Evolutionary conservation across 345 rosid species (phyloP), one percentile per base, ranked within the genome.

Genomic region (Eucalyptus regnans): DNA sequence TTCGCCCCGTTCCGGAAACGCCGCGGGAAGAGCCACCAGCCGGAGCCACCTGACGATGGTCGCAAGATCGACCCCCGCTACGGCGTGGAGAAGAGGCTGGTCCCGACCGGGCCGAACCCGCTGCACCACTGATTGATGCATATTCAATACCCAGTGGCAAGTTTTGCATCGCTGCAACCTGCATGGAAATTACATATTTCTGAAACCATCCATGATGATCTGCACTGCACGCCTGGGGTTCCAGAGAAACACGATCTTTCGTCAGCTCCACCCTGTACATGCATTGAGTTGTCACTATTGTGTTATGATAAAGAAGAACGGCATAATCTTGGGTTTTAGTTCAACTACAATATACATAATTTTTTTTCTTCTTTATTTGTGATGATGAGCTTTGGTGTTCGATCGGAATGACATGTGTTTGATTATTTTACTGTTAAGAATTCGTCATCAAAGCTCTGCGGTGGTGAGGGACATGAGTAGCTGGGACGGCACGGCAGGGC

Each of bases 21-120:
- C 86, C 87, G 8, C 1, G 46, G 83, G 83, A 37, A 71, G 83
- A 20, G 46, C 46, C 44, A 18, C 8, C 83, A 3, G 3, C 89
- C 20, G 20, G 49, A 52, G 17, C 41, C 76, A 37, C 71, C 88
- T 29, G 92, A 52, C 20, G 92, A 37, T 3, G 48, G 46, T 22
- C 46, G 79, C 76, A 91, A 95, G 95, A 94, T 96, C 66, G 98
- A 97, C 92, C 97, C 95, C 5, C 97, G 95, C 68, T 97, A 97
- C 9, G 97, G 97, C 27, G 95, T 94, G 31, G 95, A 97, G 92
- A 97, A 97, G 92, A 98, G 98, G 46, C 97, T 94, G 25, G 99
- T 97, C 83, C 99, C 98, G 44, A 95, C 97, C 4, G 98, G 99
- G 64, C 98, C 99, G 1, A 97, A 97, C 92, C 98, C 99, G 27